Evolutionary conservation across 805 yeast genomes (phyloP).

Genomic region (Candida xiaguanensis): DNA sequence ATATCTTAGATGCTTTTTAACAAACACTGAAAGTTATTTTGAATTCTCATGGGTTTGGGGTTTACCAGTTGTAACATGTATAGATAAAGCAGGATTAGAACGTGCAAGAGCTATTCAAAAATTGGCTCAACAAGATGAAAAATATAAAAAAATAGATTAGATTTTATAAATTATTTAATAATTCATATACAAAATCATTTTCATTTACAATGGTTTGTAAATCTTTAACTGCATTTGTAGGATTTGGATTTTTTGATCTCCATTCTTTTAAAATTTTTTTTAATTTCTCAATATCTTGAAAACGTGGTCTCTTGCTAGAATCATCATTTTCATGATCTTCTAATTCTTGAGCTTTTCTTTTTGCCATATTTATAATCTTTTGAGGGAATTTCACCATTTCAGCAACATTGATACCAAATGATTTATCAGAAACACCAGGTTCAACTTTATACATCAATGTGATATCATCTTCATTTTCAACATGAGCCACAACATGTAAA

Average conservation of each 20-base stretch:
- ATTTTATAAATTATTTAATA: conserved; percentile 13
- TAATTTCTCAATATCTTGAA: conserved; percentile 53
- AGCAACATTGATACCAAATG: conserved; percentile 97
- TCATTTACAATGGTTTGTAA: conserved; percentile 14
- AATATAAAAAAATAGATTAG: conserved; percentile 5
- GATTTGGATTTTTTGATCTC: conserved; percentile 45
- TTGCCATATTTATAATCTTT: conserved; percentile 92
- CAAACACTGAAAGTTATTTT: conserved; percentile 53
- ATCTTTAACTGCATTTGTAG: conserved; percentile 29
- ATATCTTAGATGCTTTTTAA: conserved; percentile 64
- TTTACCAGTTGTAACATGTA: conserved; percentile 47
- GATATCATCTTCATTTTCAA: conserved; percentile 65
- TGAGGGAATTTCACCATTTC: conserved; percentile 90
- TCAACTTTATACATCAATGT: conserved; percentile 92
- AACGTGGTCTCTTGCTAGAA: conserved; percentile 35
- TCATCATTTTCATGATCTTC: conserved; percentile 34
- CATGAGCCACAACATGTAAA: conserved; percentile 90
- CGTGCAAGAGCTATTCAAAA: conserved; percentile 15
- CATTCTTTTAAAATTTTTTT: conserved; percentile 51
- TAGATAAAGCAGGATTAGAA: conserved; percentile 24
- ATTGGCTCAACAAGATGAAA: conserved; percentile 15
- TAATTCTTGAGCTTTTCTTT: conserved; percentile 84
- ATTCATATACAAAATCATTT: conserved; percentile 46
- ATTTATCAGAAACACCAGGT: conserved; percentile 91
- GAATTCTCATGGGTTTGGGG: conserved; percentile 56